Evolutionary conservation across 352 stramenopile species (phyloP).

Genomic region (Phytophthora hibernalis): DNA sequence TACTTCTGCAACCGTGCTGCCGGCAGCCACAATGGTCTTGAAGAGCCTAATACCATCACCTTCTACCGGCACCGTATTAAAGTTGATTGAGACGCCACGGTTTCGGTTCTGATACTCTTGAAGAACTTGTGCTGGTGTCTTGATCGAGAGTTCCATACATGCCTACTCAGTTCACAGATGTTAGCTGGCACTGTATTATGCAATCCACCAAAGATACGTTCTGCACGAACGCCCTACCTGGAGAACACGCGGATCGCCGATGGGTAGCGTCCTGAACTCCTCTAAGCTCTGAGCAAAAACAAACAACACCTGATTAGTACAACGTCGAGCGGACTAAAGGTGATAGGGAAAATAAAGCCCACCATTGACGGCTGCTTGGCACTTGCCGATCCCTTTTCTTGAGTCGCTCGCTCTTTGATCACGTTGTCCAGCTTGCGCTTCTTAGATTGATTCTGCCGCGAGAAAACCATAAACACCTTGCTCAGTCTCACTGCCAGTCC

Average conservation of each 20-base stretch:
- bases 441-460: conserved; percentile 37
- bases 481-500: background rate
- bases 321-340: background rate
- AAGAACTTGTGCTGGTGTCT: conserved; percentile 86
- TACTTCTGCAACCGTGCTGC: conserved; percentile 75
- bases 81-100: conserved; percentile 81
- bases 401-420: conserved; percentile 21
- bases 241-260: conserved; percentile 68
- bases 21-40: conserved; percentile 82
- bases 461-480: conserved; percentile 4
- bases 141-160: conserved; percentile 81
- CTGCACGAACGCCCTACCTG: conserved; percentile 40
- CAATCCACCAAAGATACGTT: conserved; percentile 15
- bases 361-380: conserved; percentile 51
- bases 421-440: conserved; percentile 52
- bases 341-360: background rate
- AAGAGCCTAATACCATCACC: conserved; percentile 69
- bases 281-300: conserved; percentile 48
- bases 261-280: conserved; percentile 73
- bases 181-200: conserved; percentile 7
- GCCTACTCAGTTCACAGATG: conserved; percentile 37
- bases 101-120: conserved; percentile 89
- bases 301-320: background rate
- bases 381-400: conserved; percentile 14
- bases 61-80: conserved; percentile 72